Base-by-base conservation (phyloP, 305 asterid species). In the Fraxinus ornus region DNA sequence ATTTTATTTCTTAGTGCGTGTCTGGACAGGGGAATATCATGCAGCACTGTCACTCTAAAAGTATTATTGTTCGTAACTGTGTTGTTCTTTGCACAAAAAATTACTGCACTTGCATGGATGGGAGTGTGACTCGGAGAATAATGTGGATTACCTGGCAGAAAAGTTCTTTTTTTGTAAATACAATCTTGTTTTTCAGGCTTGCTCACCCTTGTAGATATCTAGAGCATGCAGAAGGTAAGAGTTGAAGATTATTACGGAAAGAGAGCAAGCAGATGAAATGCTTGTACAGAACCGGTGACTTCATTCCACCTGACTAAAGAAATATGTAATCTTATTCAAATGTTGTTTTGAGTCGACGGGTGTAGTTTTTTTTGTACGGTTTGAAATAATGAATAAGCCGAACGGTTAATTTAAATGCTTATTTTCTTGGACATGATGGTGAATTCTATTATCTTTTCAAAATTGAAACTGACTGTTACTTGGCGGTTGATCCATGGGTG, bases 121-220 rank as follows among this genome's bases (percentile, higher is more conserved):
- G 49, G 10, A 13, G 7, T 49, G 21, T 36, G 21, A 49, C 70
- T 13, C 9, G 7, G 62, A 60, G 75, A 35, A 9, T 39, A 41
- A 55, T 71, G 41, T 44, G 49, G 24, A 19, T 15, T 60, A 30
- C 37, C 13, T 36, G 32, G 64, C 41, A 37, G 6, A 57, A 13
- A 55, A 49, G 19, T 49, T 49, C 62, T 35, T 4, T n/a, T 17
- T 55, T n/a, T 19, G 68, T 30, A 37, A 9, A 35, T 26, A 8
- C n/a, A 39, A 10, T 13, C 12, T 21, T 9, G 15, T 73, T 15
- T 28, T 75, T 21, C 85, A 89, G 91, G 87, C 19, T 62, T 81
- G 75, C 36, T 71, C 15, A 35, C 80, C 80, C 75, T 28, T 89
- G 89, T 85, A 82, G 75, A 85, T 87, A 85, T 78, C 66, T 4